Conservation (phyloP, 2,329 filamentous ascomycete species). For the Fusarium sp. region DNA sequence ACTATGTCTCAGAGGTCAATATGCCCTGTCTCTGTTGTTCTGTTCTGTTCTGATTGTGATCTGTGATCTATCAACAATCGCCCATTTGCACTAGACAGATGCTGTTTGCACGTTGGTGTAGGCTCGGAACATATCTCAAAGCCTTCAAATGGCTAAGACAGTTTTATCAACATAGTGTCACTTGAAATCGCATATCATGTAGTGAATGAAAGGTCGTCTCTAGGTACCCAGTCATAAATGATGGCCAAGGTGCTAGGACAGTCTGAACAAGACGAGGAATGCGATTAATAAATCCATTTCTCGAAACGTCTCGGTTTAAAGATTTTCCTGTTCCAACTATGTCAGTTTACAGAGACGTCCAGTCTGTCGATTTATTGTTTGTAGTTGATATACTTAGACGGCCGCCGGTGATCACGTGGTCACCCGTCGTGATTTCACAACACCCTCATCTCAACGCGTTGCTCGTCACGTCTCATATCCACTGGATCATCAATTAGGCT, state of each 20-base stretch:
- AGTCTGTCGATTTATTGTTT: no score
- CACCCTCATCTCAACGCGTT: slow-evolving; percentile 3
- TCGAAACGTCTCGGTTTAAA: no score
- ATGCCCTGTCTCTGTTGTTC: neutral
- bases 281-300: neutral
- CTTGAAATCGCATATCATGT: neutral
- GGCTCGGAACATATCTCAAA: no score
- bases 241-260: neutral
- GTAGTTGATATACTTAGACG: neutral
- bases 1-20: slow-evolving; percentile 1
- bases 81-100: neutral
- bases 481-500: slow-evolving; percentile 1
- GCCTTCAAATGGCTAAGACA: neutral
- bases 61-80: neutral
- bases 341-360: neutral
- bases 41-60: neutral
- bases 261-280: neutral
- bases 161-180: neutral
- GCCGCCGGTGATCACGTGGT: slow-evolving; percentile 29
- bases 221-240: neutral
- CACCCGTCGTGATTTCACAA: slow-evolving; percentile 21
- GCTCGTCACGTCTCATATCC: slow-evolving; percentile 7
- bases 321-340: no score
- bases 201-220: neutral
- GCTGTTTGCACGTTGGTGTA: neutral